Evolutionary conservation across 768 basidiomycete genomes (phyloP).

Genomic region (Agrocybe pediades): DNA sequence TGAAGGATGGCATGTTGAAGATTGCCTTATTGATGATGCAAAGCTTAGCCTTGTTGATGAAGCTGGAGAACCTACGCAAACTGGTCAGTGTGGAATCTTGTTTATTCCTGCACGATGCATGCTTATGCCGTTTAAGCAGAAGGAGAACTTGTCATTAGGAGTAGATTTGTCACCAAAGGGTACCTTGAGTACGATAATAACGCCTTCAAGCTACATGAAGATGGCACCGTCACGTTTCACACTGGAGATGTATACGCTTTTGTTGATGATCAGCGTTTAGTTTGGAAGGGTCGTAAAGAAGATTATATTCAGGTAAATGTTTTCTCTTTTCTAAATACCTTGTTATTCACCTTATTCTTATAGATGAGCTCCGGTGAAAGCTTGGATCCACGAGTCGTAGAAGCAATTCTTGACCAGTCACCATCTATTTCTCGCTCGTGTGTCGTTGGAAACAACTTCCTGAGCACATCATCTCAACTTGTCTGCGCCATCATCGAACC

Average conservation of each 20-base stretch:
- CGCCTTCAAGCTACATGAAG: slow-evolving; percentile 25
- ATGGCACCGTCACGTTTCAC: slow-evolving; percentile 29
- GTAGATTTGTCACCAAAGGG: slow-evolving; percentile 26
- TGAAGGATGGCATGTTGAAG: slow-evolving; percentile 23
- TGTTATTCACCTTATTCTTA: background rate
- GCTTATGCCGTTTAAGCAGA: slow-evolving; percentile 23
- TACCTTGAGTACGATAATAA: slow-evolving; percentile 30
- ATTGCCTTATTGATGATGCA: slow-evolving; percentile 26
- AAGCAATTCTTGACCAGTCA: slow-evolving; percentile 26
- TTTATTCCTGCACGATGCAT: background rate
- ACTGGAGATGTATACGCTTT: slow-evolving; percentile 34
- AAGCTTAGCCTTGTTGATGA: slow-evolving; percentile 25
- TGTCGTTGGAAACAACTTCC: slow-evolving; percentile 36
- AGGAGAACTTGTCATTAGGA: slow-evolving; percentile 33
- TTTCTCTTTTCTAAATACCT: background rate
- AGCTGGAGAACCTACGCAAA: slow-evolving; percentile 16
- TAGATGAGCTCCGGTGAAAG: slow-evolving; percentile 35
- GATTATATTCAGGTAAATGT: slow-evolving; percentile 32
- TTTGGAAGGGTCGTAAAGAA: slow-evolving; percentile 36
- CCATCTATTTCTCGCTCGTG: slow-evolving; percentile 27
- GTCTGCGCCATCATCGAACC: slow-evolving; percentile 34
- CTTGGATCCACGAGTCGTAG: slow-evolving; percentile 34
- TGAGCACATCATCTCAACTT: slow-evolving; percentile 27
- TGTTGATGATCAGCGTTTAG: slow-evolving; percentile 19
- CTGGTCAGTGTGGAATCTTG: slow-evolving; percentile 17